phyloP scores from a whole-genome alignment of 805 yeast species.

The Tetrapisispora iriomotensis region DNA sequence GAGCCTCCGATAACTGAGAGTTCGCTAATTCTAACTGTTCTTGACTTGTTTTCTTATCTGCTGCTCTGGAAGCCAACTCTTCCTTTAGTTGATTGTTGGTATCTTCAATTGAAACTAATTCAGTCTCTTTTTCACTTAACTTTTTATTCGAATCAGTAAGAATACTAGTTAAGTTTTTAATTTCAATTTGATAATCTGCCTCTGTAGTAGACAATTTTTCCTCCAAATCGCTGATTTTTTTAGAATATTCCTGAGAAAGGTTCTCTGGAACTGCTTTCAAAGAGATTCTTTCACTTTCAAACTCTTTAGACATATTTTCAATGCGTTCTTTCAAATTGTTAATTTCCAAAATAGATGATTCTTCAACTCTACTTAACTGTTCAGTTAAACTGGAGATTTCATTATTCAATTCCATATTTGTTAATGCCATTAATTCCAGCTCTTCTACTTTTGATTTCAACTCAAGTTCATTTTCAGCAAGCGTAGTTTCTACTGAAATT shows the following conservation, averaged over 20 bases:
- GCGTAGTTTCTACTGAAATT: background rate
- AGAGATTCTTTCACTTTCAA: constrained; percentile 42
- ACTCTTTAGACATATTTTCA: constrained; percentile 13
- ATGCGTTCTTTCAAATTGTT: constrained; percentile 2
- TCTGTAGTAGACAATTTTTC: background rate
- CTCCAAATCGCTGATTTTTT: constrained; percentile 26
- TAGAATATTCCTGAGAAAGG: constrained; percentile 39
- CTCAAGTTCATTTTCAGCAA: background rate
- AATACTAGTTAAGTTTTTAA: background rate
- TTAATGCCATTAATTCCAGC: constrained; percentile 16
- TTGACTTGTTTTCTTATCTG: background rate
- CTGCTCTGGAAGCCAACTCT: background rate
- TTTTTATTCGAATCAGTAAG: no score
- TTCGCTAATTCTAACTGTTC: background rate
- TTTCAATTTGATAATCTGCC: background rate
- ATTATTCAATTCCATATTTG: constrained; percentile 3
- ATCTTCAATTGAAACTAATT: no score
- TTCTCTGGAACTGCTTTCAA: constrained; percentile 42
- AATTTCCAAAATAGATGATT: constrained; percentile 10
- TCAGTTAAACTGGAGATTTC: background rate
- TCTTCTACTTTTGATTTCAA: background rate
- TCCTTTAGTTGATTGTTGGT: background rate
- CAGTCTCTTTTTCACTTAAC: background rate
- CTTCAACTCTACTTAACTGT: constrained; percentile 4
- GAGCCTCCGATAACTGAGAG: background rate